Evolutionary conservation across 2,329 filamentous ascomycete species (phyloP).

Genomic region (Capronia epimyces): DNA sequence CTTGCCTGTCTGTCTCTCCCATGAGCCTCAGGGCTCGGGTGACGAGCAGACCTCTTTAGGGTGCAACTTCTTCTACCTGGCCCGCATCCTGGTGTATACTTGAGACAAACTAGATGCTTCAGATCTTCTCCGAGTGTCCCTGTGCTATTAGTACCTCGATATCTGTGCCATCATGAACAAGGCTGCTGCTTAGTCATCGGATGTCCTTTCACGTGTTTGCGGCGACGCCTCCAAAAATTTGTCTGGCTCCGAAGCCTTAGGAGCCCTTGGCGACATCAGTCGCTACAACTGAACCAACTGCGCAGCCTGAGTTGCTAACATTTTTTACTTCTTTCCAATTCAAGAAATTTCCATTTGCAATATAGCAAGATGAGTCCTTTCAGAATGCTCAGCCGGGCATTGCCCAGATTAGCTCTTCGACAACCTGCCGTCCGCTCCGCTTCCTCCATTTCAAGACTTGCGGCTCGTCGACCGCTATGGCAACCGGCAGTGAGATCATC

Average conservation of each 20-base stretch:
- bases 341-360: not conserved
- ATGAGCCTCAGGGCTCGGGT: too few relatives aligned
- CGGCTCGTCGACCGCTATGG: conserved; percentile 47
- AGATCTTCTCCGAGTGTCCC: too few relatives aligned
- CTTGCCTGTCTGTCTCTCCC: too few relatives aligned
- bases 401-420: conserved; percentile 59
- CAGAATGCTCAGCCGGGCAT: conserved; percentile 59
- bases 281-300: conserved; percentile 13
- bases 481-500: conserved; percentile 40
- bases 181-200: not conserved
- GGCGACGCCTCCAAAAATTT: not conserved
- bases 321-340: not conserved
- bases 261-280: conserved; percentile 1
- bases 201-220: not conserved
- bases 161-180: not conserved
- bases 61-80: too few relatives aligned
- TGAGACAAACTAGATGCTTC: too few relatives aligned
- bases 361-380: conserved; percentile 61
- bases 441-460: conserved; percentile 46
- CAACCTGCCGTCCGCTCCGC: conserved; percentile 50
- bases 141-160: too few relatives aligned
- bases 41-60: too few relatives aligned
- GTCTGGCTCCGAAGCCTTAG: conserved; percentile 1
- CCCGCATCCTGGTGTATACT: too few relatives aligned
- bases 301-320: not conserved